Base-by-base conservation (phyloP, 106 monocot species). In the Cymbidium sinense region DNA sequence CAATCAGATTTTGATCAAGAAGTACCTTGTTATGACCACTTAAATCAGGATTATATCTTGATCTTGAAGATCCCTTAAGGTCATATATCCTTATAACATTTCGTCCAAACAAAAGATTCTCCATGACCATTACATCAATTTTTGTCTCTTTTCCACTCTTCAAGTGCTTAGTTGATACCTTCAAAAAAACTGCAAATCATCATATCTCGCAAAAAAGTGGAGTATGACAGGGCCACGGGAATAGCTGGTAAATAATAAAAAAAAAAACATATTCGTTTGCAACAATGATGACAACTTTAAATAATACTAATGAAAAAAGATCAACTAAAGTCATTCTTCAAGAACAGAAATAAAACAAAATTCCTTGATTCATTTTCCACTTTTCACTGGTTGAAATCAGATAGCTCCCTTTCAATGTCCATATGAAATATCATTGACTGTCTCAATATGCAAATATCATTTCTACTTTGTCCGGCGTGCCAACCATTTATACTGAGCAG, bases 111-210 rank as follows among this genome's bases (percentile, higher is more conserved):
- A 99, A 77, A 77, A 99, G 92, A 86, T 95, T 99, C 77, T 99
- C 99, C 95, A 99, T 99, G 23, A 95, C 92, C 74, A 99, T 78
- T 5, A 99, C 86, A 77, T 99, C 95, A 80, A 95, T 99, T 83
- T 81, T 99, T 30, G 74, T 64, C 51, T 95, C 99, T 79, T 86
- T 91, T 30, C 95, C 95, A 43, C 92, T 83, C 64, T 92, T 99
- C 18, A 88, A 54, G 34, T 90, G 85, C 78, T 87, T 90, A 1
- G 81, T 83, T 36, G 83, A 77, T 50, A 92, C 85, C 95, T 90
- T 70, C 27, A 44, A 82, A n/a, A 70, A 8, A 50, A 67, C 29
- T 61, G n/a, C 47, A 73, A 20, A 7, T 72, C 64, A 19, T 33
- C 70, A 65, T 80, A n/a, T 70, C 30, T 33, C 4, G 4, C 20